Base-by-base conservation (phyloP, 78 protist species). In the Blattamonas nauphoetae region DNA sequence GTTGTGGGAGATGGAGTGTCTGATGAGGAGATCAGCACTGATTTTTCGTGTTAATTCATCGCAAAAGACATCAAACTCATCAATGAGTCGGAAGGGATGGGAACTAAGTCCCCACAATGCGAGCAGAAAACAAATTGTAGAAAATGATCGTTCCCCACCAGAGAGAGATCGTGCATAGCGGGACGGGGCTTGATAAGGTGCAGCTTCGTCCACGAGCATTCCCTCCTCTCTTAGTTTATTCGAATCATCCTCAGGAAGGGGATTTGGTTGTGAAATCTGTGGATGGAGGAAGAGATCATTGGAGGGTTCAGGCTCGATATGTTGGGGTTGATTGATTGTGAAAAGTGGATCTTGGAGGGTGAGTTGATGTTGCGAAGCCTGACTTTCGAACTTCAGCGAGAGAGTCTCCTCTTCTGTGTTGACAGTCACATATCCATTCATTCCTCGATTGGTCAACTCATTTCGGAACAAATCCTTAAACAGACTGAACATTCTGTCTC, bases 11-110 rank as follows among this genome's bases (percentile, higher is more conserved):
- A 33, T n/a, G 33, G 83, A 4, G 43, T 79, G 41, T 11, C 21
- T 6, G 32, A 79, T 5, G 83, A 79, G 83, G 42, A 79, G 83
- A 4, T 79, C 21, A 5, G 43, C 21, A 21, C 43, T 33, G 11
- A 21, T 38, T 6, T 21, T 6, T 6, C 83, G 33, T 4, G 83
- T 79, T 5, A 21, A 5, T 21, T 79, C 83, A 11, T 79, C 83
- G 21, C 83, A 79, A 11, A 79, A 79, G 45, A 79, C 83, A 79
- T 79, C 83, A 36, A 79, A 79, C 83, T 79, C 83, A 79, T 79
- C 83, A 6, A 79, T 11, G 11, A 79, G 41, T 6, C 83, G 83
- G 41, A 79, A 79, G 33, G 83, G 83, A 21, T 21, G 21, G 42
- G 4, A 6, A 6, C 6, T 79, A 6, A 79, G 83, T 5, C 6